phyloP scores from a whole-genome alignment of 805 yeast species.

The Teunomyces funiuensis region DNA sequence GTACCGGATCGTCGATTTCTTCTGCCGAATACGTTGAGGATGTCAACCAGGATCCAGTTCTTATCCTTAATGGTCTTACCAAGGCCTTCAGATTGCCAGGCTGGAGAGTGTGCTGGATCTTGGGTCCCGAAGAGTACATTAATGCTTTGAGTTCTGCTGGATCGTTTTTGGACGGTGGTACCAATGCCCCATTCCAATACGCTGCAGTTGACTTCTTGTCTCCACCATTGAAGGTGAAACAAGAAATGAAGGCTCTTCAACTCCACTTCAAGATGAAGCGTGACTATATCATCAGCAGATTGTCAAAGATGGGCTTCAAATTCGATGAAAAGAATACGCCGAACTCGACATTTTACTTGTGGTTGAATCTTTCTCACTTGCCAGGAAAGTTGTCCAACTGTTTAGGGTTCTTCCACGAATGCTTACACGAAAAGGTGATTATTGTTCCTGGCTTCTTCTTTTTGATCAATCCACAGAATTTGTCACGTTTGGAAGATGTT shows the following conservation, averaged over 20 bases:
- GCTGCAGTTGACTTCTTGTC: constrained; percentile 56
- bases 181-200: constrained; percentile 60
- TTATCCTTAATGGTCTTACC: constrained; percentile 59
- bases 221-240: constrained; percentile 45
- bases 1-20: constrained; percentile 51
- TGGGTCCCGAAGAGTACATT: constrained; percentile 62
- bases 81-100: constrained; percentile 64
- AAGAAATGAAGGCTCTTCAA: constrained; percentile 59
- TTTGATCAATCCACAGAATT: constrained; percentile 55
- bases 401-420: constrained; percentile 63
- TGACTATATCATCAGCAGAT: constrained; percentile 51
- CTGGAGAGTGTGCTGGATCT: constrained; percentile 63
- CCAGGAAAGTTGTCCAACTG: constrained; percentile 58
- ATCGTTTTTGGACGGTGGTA: constrained; percentile 60
- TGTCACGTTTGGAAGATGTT: constrained; percentile 49
- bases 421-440: constrained; percentile 57
- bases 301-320: constrained; percentile 52
- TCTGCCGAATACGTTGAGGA: constrained; percentile 54
- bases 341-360: constrained; percentile 57
- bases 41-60: constrained; percentile 57
- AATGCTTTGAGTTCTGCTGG: constrained; percentile 57
- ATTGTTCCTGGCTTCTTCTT: constrained; percentile 65
- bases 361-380: constrained; percentile 56
- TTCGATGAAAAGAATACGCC: constrained; percentile 47
- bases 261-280: constrained; percentile 56